A percentile compares a stretch with the other conserved stretches of the same genome.
phyloP scores from a whole-genome alignment of 768 basidiomycete genomes.

The Amanita fuliginea region DNA sequence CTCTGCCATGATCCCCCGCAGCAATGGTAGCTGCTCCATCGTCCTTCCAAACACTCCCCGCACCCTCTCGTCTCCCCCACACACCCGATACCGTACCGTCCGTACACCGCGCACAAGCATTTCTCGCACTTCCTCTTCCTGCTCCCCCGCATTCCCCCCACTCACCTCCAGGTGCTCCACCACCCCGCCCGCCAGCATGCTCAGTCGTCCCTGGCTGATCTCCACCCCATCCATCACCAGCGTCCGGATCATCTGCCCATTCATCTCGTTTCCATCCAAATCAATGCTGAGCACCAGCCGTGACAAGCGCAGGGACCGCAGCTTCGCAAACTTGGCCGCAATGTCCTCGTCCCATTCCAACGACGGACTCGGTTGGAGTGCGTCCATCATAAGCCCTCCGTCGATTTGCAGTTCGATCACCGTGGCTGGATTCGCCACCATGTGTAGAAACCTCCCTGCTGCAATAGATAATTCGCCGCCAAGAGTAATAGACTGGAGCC shows the following conservation, averaged over 20 bases:
- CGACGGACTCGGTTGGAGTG: constrained; percentile 21
- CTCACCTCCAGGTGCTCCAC: constrained; percentile 27
- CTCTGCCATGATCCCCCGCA: constrained; percentile 30
- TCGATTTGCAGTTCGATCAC: constrained; percentile 36
- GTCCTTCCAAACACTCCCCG: constrained; percentile 22
- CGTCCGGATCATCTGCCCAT: constrained; percentile 22
- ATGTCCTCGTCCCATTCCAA: constrained; percentile 45
- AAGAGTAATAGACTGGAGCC: constrained; percentile 29
- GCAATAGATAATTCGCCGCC: constrained; percentile 36
- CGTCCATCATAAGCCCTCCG: constrained; percentile 23
- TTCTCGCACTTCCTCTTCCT: constrained; percentile 28
- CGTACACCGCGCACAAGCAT: constrained; percentile 32
- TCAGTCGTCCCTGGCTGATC: constrained; percentile 28
- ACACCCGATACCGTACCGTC: constrained; percentile 32
- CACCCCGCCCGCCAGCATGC: constrained; percentile 23
- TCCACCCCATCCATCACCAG: constrained; percentile 34
- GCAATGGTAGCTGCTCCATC: constrained; percentile 12
- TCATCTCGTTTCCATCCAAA: constrained; percentile 15
- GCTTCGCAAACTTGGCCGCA: constrained; percentile 31
- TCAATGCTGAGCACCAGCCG: constrained; percentile 29
- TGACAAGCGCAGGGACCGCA: constrained; percentile 31
- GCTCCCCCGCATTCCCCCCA: constrained; percentile 19
- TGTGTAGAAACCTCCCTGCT: constrained; percentile 37
- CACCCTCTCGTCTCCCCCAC: constrained; percentile 14
- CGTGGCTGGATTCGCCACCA: constrained; percentile 26